phyloP scores from a whole-genome alignment of 192 early-diverging fungal genomes.

The Gonapodya sp. region DNA sequence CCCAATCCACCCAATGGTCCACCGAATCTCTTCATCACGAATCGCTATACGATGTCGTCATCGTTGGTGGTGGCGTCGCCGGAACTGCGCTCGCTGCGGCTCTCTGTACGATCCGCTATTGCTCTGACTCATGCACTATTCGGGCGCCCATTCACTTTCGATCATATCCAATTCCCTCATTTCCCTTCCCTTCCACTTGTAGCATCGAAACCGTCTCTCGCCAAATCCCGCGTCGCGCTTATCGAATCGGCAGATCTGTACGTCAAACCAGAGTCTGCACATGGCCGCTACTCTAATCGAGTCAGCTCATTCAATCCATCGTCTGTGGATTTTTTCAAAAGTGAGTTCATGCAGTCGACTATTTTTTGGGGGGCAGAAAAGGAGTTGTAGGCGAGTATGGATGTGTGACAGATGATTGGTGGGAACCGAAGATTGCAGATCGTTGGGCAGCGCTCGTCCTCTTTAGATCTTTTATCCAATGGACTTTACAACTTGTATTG shows the following conservation, averaged over 20 bases:
- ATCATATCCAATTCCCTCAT: background rate
- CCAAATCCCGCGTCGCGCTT: conserved; percentile 50
- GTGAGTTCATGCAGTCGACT: too few relatives aligned
- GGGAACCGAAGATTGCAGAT: too few relatives aligned
- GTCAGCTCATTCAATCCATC: conserved; percentile 70
- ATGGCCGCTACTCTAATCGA: conserved; percentile 64
- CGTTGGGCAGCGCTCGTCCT: too few relatives aligned
- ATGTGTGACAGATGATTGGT: too few relatives aligned
- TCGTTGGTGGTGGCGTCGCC: conserved; percentile 84
- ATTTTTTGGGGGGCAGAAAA: too few relatives aligned
- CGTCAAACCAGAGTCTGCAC: conserved; percentile 28
- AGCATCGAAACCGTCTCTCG: conserved; percentile 16
- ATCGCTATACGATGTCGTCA: conserved; percentile 66
- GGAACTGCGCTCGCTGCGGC: conserved; percentile 77
- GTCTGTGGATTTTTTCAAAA: conserved; percentile 44
- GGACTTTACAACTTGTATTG: too few relatives aligned
- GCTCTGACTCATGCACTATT: background rate
- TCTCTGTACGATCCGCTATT: conserved; percentile 64
- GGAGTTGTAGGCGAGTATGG: too few relatives aligned
- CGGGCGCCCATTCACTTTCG: background rate
- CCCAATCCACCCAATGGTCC: too few relatives aligned
- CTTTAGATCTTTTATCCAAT: too few relatives aligned
- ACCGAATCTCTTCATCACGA: too few relatives aligned
- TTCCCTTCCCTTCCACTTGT: conserved; percentile 17
- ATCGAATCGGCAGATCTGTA: conserved; percentile 73